phyloP scores from a whole-genome alignment of 2,329 filamentous ascomycete genomes.

The Metarhizium sp. region DNA sequence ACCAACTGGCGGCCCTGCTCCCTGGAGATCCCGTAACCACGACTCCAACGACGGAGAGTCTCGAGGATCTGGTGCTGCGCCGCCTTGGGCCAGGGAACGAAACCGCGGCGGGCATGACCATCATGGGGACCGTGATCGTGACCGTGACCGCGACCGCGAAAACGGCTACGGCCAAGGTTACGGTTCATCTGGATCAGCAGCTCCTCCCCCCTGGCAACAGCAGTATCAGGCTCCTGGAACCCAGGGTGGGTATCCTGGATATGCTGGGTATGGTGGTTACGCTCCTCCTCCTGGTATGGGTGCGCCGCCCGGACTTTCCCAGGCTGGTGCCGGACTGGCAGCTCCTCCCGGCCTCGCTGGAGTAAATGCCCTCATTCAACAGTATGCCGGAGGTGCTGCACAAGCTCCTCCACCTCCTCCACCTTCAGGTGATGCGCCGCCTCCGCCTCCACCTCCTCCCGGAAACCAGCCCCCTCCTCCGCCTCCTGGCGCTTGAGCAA shows the following conservation, averaged over 20 bases:
- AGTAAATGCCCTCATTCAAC: conserved; percentile 57
- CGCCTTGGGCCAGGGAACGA: conserved; percentile 56
- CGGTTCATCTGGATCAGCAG: conserved; percentile 16
- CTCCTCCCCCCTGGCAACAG: conserved; percentile 34
- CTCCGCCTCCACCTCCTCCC: conserved; percentile 55
- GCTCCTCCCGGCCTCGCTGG: conserved; percentile 48
- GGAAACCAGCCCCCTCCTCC: conserved; percentile 55
- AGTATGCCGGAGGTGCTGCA: conserved; percentile 45
- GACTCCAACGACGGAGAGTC: conserved; percentile 38
- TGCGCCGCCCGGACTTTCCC: conserved; percentile 30
- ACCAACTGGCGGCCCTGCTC: conserved; percentile 73
- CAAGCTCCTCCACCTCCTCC: conserved; percentile 53
- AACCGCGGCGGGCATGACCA: conserved; percentile 37
- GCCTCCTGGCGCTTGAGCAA: conserved; percentile 37
- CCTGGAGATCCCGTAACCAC: conserved; percentile 57
- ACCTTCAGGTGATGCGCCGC: conserved; percentile 37
- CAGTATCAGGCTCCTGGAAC: conserved; percentile 43
- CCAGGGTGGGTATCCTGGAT: conserved; percentile 48
- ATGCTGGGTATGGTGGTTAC: conserved; percentile 38
- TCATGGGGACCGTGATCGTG: conserved; percentile 15
- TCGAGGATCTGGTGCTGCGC: conserved; percentile 37
- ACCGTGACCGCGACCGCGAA: conserved; percentile 8
- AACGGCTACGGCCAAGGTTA: conserved; percentile 17
- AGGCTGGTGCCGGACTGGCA: conserved; percentile 37
- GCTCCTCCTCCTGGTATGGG: conserved; percentile 32